Base-by-base conservation (phyloP, 768 basidiomycete species). In the Ramaria rubella region DNA sequence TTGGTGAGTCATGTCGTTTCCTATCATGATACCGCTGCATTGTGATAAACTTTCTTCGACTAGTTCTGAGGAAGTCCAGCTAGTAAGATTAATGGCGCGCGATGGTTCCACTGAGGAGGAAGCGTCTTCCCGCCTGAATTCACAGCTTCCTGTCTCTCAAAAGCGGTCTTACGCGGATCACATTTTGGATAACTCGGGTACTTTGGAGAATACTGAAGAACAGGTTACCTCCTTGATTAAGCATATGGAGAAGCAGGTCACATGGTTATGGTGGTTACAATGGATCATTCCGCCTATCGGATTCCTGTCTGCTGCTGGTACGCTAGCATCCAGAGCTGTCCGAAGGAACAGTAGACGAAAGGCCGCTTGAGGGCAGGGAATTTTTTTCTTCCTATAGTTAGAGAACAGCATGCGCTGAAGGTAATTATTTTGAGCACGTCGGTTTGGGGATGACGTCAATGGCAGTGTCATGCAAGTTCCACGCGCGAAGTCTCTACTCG, bases 181-280 rank as follows among this genome's bases (percentile, higher is more conserved):
- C 51, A 83, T 96, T 49, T 67, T 98, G 30, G 94, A 97, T 71
- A 98, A 98, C 68, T 90, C 90, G 5, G 91, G 92, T 1, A 75
- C 85, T 0, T 72, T 74, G 7, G 68, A 77, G 33, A 91, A 94
- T 57, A 74, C 97, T 9, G 75, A 85, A 33, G 63, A 61, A 1
- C 80, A 83, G 55, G 72, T 83, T 9, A 77, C 77, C 24, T 65
- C 70, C 29, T 67, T 81, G 36, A 71, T 80, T 1, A 55, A 59
- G 5, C 72, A 74, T 31, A 69, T 81, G 52, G 57, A 67, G 21
- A 60, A 51, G 12, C 62, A 68, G n/a, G 66, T 63, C 0, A 70
- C 73, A 0, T 75, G 75, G 73, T 70, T 70, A 57, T 76, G 71
- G 70, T 59, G 63, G 19, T 5, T 62, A 67, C 80, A 67, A 72